Percentiles rank a stretch among this genome's conserved stretches.
These are phyloP conservation scores for Xylaria grammica DNA, from an alignment of 495 filamentous ascomycete genomes.

Conservation along the genomic window DNA sequence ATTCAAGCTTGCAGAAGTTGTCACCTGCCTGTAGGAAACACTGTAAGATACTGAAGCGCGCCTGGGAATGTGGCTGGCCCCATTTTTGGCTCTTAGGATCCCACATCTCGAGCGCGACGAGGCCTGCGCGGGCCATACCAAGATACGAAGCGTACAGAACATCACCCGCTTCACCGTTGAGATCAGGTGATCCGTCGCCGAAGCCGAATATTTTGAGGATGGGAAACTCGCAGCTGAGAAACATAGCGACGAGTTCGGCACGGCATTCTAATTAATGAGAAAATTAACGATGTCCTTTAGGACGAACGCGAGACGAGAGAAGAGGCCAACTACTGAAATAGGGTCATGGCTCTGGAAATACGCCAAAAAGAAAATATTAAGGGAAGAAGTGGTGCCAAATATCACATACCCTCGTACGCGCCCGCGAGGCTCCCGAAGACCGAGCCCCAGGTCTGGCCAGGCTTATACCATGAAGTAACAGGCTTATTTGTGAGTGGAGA, in stretches of 20 bases:
- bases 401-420: slow-evolving; percentile 73
- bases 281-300: background rate
- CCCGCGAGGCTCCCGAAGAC: slow-evolving; percentile 87
- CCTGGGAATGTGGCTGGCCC: slow-evolving; percentile 95
- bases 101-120: slow-evolving; percentile 86
- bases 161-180: slow-evolving; percentile 78
- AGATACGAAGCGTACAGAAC: slow-evolving; percentile 87
- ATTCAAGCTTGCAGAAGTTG: slow-evolving; percentile 79
- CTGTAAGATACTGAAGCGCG: slow-evolving; percentile 88
- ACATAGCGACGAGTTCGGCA: slow-evolving; percentile 91
- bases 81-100: slow-evolving; percentile 86
- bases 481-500: slow-evolving; percentile 79
- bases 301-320: background rate
- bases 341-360: background rate
- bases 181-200: slow-evolving; percentile 72
- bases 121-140: slow-evolving; percentile 87
- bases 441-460: slow-evolving; percentile 90
- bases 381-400: background rate
- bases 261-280: slow-evolving; percentile 49
- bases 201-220: slow-evolving; percentile 92
- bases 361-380: background rate
- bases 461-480: slow-evolving; percentile 86
- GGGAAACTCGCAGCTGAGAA: slow-evolving; percentile 83
- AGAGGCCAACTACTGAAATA: no score
- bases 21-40: slow-evolving; percentile 85